Conservation (phyloP, 116 monocot genomes). For the Papilionanthe hybrid region DNA sequence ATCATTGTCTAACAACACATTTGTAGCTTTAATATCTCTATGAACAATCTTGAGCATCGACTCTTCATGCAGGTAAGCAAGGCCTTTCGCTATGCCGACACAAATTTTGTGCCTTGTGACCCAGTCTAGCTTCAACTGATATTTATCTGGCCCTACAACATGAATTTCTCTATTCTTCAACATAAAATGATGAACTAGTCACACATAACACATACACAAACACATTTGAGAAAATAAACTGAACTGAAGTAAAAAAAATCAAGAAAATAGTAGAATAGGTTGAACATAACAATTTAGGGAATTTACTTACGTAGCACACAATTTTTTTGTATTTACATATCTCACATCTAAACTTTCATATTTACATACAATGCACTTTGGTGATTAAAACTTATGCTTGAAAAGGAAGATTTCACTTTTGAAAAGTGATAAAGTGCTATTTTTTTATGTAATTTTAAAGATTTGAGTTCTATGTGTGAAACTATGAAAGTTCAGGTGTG, state of each 20-base stretch:
- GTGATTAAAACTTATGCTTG: no score
- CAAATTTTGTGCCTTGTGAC: slow-evolving; percentile 37
- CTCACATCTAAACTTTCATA: no score
- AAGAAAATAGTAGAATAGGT: not conserved
- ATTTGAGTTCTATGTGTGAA: no score
- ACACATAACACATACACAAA: no score
- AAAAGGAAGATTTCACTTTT: no score
- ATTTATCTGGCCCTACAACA: slow-evolving; percentile 24
- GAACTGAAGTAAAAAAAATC: not conserved
- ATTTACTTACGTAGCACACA: no score
- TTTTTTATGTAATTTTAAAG: no score
- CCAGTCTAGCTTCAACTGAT: slow-evolving; percentile 38
- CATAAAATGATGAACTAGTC: not conserved
- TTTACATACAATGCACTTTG: no score
- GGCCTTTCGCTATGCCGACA: slow-evolving; percentile 46
- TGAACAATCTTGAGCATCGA: slow-evolving; percentile 45
- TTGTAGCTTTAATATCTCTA: slow-evolving; percentile 49
- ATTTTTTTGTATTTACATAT: no score
- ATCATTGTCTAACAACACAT: slow-evolving; percentile 46
- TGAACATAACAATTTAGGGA: not conserved
- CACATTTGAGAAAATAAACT: not conserved
- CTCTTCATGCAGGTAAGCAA: slow-evolving; percentile 51
- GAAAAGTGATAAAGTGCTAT: no score
- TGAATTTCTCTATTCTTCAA: not conserved
- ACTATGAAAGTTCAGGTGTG: no score